A percentile compares a stretch with the other conserved stretches of the same genome.
phyloP scores from a whole-genome alignment of 768 basidiomycete genomes.

The Pulveroboletus sp. region DNA sequence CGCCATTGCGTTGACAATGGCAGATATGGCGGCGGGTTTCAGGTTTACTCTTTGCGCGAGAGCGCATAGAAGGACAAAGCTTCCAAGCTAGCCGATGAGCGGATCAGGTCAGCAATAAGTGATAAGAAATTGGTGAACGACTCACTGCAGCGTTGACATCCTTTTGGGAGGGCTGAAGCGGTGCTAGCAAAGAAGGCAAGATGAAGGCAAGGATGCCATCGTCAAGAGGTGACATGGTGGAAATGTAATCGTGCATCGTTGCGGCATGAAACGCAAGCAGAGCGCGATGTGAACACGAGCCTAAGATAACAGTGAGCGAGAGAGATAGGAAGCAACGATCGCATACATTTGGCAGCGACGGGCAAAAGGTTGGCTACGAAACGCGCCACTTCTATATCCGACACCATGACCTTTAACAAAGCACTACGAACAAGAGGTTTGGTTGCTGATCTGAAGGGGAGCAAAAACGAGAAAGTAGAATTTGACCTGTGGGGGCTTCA shows the following conservation, averaged over 20 bases:
- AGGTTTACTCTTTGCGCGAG: slow-evolving; percentile 66
- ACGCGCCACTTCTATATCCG: slow-evolving; percentile 65
- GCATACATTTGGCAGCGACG: slow-evolving; percentile 42
- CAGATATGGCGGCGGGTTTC: slow-evolving; percentile 53
- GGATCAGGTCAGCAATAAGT: background rate
- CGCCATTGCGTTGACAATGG: slow-evolving; percentile 53
- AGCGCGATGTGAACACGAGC: slow-evolving; percentile 54
- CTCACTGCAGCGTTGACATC: slow-evolving; percentile 52
- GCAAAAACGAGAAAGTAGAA: slow-evolving; percentile 63
- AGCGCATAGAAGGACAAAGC: slow-evolving; percentile 67
- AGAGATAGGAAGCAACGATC: background rate
- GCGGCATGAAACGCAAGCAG: slow-evolving; percentile 82
- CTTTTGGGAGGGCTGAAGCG: slow-evolving; percentile 44
- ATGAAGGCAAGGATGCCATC: slow-evolving; percentile 65
- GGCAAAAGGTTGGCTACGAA: slow-evolving; percentile 68
- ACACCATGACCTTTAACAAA: slow-evolving; percentile 74
- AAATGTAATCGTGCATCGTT: slow-evolving; percentile 74
- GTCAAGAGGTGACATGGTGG: slow-evolving; percentile 50
- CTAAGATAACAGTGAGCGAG: slow-evolving; percentile 18
- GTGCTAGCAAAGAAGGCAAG: slow-evolving; percentile 60
- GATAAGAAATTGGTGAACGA: background rate
- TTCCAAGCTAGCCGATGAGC: slow-evolving; percentile 50
- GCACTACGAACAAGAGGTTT: slow-evolving; percentile 68
- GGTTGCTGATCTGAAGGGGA: slow-evolving; percentile 72
- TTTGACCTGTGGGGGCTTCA: slow-evolving; percentile 42